Conservation (phyloP, 1,284 basidiomycete species). For the Amylostereum chailletii region DNA sequence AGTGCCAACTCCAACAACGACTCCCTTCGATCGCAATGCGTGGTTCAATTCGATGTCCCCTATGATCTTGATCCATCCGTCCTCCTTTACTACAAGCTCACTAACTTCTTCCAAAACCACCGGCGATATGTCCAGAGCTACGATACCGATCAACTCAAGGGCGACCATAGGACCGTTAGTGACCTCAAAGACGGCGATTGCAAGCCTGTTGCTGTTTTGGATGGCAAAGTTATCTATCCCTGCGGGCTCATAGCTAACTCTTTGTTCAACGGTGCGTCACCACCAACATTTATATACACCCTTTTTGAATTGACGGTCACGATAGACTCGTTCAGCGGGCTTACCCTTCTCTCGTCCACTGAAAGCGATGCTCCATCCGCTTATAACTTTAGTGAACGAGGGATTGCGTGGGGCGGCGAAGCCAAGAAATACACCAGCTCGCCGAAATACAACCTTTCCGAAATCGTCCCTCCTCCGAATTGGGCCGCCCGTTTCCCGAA, state of each 20-base stretch:
- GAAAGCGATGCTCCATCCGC: slow-evolving; percentile 23
- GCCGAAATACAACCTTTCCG: slow-evolving; percentile 47
- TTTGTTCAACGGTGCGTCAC: slow-evolving; percentile 81
- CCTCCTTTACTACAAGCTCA: slow-evolving; percentile 95
- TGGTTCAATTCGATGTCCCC: slow-evolving; percentile 78
- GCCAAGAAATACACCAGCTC: slow-evolving; percentile 76
- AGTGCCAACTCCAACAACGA: slow-evolving; percentile 31
- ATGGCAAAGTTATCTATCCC: slow-evolving; percentile 71
- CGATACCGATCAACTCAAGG: slow-evolving; percentile 80
- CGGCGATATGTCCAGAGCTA: slow-evolving; percentile 94
- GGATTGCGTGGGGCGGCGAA: slow-evolving; percentile 95
- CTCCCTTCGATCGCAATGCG: slow-evolving; percentile 48
- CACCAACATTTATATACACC: background rate
- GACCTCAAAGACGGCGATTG: slow-evolving; percentile 73
- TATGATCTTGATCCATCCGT: slow-evolving; percentile 70
- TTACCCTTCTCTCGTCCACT: too few species aligned
- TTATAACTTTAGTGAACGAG: slow-evolving; percentile 74
- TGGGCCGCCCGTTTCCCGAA: slow-evolving; percentile 72
- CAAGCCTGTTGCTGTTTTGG: slow-evolving; percentile 70
- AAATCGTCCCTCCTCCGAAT: slow-evolving; percentile 90
- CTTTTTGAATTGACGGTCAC: slow-evolving; percentile 5
- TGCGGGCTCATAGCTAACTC: slow-evolving; percentile 98
- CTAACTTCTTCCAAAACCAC: slow-evolving; percentile 98
- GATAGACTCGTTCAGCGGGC: slow-evolving; percentile 65
- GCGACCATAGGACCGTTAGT: slow-evolving; percentile 47